Conservation (phyloP, 176 grass and related monocot genomes). For the Carex littledalei region DNA sequence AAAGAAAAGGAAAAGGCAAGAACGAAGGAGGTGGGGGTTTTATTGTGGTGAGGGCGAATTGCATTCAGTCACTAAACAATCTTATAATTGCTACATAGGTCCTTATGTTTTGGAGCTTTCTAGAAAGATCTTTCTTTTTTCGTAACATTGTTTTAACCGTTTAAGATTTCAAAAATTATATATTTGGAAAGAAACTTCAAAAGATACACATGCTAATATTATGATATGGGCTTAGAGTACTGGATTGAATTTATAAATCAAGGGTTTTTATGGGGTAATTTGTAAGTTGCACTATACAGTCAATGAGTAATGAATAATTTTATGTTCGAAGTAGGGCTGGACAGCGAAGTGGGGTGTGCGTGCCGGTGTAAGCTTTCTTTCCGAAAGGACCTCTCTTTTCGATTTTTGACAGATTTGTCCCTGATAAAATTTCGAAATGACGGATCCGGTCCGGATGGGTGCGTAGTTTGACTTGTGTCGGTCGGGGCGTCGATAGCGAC, state of each 20-base stretch:
- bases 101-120: background rate
- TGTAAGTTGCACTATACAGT: background rate
- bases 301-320: constrained; percentile 19
- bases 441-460: background rate
- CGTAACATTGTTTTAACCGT: too few species aligned
- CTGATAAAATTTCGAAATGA: background rate
- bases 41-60: background rate
- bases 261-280: background rate
- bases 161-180: too few species aligned
- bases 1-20: background rate
- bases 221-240: background rate
- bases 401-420: constrained; percentile 7
- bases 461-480: constrained; percentile 29
- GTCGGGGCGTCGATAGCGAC: constrained; percentile 11
- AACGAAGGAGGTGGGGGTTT: background rate
- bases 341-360: constrained; percentile 18
- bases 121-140: background rate
- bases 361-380: constrained; percentile 5
- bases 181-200: too few species aligned
- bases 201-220: too few species aligned
- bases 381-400: background rate
- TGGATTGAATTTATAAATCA: too few species aligned
- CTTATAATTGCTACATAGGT: background rate
- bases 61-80: background rate
- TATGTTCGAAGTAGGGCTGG: background rate